phyloP scores from a whole-genome alignment of 345 rosid genomes.

The Rhodamnia rubescens region DNA sequence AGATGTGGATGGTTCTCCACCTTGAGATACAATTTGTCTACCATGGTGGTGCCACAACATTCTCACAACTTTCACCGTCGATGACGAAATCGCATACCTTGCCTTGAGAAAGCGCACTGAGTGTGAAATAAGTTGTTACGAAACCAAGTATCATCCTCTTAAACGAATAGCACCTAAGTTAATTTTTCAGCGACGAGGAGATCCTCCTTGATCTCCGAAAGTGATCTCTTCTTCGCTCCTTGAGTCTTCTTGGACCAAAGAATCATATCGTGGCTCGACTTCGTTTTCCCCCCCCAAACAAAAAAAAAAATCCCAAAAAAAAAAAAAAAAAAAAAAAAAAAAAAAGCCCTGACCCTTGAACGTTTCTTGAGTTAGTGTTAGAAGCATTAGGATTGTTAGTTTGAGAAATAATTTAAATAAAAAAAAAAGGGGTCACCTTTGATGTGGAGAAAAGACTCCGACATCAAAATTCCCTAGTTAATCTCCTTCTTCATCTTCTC shows the following conservation, averaged over 20 bases:
- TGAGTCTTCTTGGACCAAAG: no score
- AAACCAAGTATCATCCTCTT: neutral
- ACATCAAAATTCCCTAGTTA: neutral
- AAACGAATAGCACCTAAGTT: neutral
- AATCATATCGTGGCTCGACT: no score
- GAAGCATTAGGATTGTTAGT: neutral
- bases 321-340: no score
- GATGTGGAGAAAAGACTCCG: neutral
- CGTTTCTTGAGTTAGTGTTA: neutral
- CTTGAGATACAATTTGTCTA: neutral
- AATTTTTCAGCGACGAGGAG: neutral
- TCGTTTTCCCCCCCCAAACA: no score
- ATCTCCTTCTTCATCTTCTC: neutral
- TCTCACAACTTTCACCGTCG: neutral
- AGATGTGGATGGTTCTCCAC: neutral
- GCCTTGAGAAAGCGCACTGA: neutral
- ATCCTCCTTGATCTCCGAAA: neutral
- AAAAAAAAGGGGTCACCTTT: no score
- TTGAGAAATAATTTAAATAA: no score
- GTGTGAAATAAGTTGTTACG: neutral
- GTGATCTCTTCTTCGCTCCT: neutral
- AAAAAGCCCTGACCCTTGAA: neutral
- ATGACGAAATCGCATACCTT: neutral
- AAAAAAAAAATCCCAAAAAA: no score
- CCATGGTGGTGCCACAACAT: neutral